A percentile compares a stretch with the other conserved stretches of the same genome.
Evolutionary conservation across 2,329 filamentous ascomycete genomes (phyloP).

Genomic region (Arthroderma uncinatum): DNA sequence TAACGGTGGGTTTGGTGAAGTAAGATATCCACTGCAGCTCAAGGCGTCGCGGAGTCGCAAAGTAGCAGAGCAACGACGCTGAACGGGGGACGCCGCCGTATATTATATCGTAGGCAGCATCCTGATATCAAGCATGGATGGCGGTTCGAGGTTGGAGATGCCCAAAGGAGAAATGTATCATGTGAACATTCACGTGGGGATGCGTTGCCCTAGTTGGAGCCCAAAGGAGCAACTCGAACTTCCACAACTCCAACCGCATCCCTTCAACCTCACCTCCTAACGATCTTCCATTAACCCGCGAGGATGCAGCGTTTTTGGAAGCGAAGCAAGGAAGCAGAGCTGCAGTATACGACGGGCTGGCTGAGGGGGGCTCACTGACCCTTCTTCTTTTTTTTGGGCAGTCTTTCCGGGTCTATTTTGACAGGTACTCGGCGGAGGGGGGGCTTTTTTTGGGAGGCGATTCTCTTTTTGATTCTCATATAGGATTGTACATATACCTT

Average conservation of each 20-base stretch:
- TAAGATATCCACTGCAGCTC: not conserved
- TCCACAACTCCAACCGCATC: not conserved
- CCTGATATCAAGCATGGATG: not conserved
- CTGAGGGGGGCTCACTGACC: not conserved
- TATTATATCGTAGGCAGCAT: too few species aligned
- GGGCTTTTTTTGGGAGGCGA: not conserved
- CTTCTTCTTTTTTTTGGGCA: not conserved
- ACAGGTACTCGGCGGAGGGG: not conserved
- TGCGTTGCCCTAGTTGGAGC: not conserved
- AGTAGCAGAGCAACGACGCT: not conserved
- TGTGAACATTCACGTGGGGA: not conserved
- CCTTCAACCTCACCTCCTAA: not conserved
- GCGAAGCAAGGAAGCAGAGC: not conserved
- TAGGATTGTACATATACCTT: not conserved
- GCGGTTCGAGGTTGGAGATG: not conserved
- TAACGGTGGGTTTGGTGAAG: not conserved
- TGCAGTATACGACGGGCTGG: not conserved
- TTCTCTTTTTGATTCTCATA: not conserved
- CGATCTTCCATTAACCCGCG: not conserved
- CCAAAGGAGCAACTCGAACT: not conserved
- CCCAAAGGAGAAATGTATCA: conserved; percentile 1
- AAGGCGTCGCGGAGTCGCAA: not conserved
- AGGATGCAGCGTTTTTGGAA: not conserved
- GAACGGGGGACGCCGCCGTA: not conserved
- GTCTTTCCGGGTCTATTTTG: not conserved